phyloP scores from a whole-genome alignment of 176 grass and related monocot genomes.

The Hordeum marinum region DNA sequence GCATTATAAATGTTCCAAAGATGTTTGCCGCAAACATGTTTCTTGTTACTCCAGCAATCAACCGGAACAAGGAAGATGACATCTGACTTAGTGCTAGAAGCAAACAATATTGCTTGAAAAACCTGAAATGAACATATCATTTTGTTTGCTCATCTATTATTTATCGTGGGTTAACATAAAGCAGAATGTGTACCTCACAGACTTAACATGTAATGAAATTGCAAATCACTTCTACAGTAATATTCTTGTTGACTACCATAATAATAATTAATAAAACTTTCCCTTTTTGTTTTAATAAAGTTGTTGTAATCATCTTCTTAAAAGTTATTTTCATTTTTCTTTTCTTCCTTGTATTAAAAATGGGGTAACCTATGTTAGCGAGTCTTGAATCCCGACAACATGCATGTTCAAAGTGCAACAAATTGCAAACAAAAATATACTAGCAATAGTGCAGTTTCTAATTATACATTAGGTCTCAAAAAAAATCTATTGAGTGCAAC shows the following conservation, averaged over 20 bases:
- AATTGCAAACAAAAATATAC: background rate
- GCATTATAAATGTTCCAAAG: conserved; percentile 27
- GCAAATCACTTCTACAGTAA: background rate
- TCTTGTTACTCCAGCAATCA: conserved; percentile 43
- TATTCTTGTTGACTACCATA: background rate
- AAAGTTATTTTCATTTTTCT: background rate
- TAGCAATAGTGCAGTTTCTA: background rate
- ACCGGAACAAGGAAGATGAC: conserved; percentile 52
- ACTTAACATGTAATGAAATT: background rate
- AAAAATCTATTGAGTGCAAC: background rate
- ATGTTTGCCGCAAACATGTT: conserved; percentile 48
- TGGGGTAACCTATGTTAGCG: background rate
- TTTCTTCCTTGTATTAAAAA: background rate
- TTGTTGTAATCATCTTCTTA: background rate
- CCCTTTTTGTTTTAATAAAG: background rate
- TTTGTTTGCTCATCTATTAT: background rate
- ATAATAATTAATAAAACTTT: background rate
- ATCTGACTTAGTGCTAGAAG: conserved; percentile 48
- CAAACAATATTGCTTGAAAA: conserved; percentile 47
- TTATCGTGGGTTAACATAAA: background rate
- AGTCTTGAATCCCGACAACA: background rate
- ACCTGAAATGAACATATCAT: conserved; percentile 18
- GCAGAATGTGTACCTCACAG: background rate
- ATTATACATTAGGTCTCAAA: background rate
- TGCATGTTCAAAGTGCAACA: background rate